Percentiles rank a stretch among this genome's conserved stretches.
Conservation (phyloP, 192 early-diverging fungal species). For the Backusella macrospora region DNA sequence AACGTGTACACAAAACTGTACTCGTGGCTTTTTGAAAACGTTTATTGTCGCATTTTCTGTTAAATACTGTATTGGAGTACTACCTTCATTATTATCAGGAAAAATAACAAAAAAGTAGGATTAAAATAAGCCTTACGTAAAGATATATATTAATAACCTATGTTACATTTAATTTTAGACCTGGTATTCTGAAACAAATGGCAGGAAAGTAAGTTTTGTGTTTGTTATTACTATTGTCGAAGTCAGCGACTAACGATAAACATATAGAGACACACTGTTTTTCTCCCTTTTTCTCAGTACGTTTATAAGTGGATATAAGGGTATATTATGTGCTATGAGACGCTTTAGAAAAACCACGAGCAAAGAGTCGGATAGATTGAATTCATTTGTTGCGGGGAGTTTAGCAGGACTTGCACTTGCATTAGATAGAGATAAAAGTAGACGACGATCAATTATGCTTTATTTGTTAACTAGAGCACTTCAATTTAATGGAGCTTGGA, state of each 20-base stretch:
- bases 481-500: slow-evolving; percentile 64
- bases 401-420: slow-evolving; percentile 61
- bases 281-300: slow-evolving; percentile 71
- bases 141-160: not conserved
- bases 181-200: slow-evolving; percentile 46
- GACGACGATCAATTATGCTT: slow-evolving; percentile 66
- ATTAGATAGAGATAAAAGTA: slow-evolving; percentile 60
- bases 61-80: slow-evolving; percentile 59
- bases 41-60: slow-evolving; percentile 62
- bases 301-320: slow-evolving; percentile 67
- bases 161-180: slow-evolving; percentile 29
- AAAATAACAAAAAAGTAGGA: slow-evolving; percentile 55
- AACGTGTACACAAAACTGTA: slow-evolving; percentile 64
- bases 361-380: slow-evolving; percentile 53
- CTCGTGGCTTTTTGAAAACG: slow-evolving; percentile 66
- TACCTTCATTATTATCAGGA: slow-evolving; percentile 57
- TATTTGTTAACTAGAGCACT: slow-evolving; percentile 65
- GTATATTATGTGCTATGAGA: slow-evolving; percentile 63
- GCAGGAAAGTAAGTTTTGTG: slow-evolving; percentile 46
- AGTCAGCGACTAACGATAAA: not conserved
- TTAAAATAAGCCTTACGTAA: not conserved
- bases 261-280: slow-evolving; percentile 56
- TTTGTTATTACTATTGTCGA: not conserved
- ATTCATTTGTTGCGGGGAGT: slow-evolving; percentile 68
- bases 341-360: slow-evolving; percentile 40